These are phyloP conservation scores for Trametes gibbosa DNA, from an alignment of 768 basidiomycete genomes.

Conservation along the genomic window DNA sequence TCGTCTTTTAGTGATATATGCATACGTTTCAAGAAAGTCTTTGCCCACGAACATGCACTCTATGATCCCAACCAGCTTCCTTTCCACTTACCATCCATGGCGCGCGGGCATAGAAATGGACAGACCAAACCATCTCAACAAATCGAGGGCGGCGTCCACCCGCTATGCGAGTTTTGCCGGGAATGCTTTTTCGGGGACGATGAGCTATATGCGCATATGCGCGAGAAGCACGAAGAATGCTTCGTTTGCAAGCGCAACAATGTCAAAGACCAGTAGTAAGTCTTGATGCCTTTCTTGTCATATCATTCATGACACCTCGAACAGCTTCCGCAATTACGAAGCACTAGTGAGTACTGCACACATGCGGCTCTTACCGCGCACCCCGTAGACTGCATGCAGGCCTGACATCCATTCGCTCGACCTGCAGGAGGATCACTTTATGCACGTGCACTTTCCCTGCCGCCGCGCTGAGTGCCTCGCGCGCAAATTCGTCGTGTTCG, in stretches of 20 bases:
- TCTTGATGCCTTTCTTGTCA: conserved; percentile 17
- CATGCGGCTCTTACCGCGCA: background rate
- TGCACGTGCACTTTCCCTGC: conserved; percentile 76
- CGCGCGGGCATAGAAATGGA: conserved; percentile 9
- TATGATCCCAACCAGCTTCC: conserved; percentile 67
- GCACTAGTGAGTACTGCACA: conserved; percentile 48
- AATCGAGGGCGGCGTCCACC: conserved; percentile 71
- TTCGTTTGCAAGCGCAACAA: conserved; percentile 89
- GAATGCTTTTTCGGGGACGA: conserved; percentile 93
- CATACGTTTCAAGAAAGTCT: conserved; percentile 87
- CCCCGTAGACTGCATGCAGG: background rate
- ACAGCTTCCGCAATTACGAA: conserved; percentile 78
- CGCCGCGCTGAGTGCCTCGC: conserved; percentile 68
- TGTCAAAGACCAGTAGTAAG: conserved; percentile 82
- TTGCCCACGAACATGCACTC: conserved; percentile 89
- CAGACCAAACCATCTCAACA: conserved; percentile 43
- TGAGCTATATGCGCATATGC: conserved; percentile 91
- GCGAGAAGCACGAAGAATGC: conserved; percentile 93
- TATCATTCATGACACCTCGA: background rate
- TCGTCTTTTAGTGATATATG: conserved; percentile 70
- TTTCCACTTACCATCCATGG: conserved; percentile 75
- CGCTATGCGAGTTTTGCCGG: conserved; percentile 85
- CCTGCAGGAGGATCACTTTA: conserved; percentile 71
- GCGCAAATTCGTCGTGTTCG: conserved; percentile 94
- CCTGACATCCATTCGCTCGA: background rate